phyloP scores from a whole-genome alignment of 345 rosid genomes.

The Eutrema yunnanense region DNA sequence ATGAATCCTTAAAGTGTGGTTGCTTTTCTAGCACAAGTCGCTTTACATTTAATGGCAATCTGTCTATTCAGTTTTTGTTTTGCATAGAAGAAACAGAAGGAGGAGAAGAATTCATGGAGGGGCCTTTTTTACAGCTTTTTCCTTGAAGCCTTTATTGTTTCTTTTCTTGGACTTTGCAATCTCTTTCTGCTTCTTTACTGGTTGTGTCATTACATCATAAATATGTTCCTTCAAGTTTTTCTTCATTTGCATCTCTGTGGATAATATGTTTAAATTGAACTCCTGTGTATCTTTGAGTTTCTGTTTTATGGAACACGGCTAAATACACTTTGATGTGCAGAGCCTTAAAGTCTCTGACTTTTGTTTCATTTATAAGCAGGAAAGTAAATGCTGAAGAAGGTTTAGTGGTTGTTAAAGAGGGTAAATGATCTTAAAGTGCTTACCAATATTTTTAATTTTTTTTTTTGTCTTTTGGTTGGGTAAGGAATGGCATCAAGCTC shows the following conservation, averaged over 20 bases:
- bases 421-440: constrained; percentile 7
- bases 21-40: constrained; percentile 18
- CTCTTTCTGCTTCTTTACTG: constrained; percentile 30
- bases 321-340: background rate
- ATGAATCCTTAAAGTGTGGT: constrained; percentile 15
- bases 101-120: constrained; percentile 30
- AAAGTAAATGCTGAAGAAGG: constrained; percentile 22
- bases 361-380: constrained; percentile 15
- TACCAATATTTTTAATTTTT: background rate
- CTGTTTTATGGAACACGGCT: constrained; percentile 1
- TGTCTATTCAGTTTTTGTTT: constrained; percentile 33
- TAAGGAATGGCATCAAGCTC: constrained; percentile 81
- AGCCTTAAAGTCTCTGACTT: constrained; percentile 24
- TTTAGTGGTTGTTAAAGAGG: constrained; percentile 21
- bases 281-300: constrained; percentile 11
- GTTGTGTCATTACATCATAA: constrained; percentile 34
- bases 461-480: constrained; percentile 9
- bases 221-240: background rate
- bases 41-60: constrained; percentile 34
- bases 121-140: constrained; percentile 41
- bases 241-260: constrained; percentile 8
- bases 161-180: constrained; percentile 35
- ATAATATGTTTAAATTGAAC: background rate
- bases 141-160: constrained; percentile 16
- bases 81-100: constrained; percentile 16